These are phyloP conservation scores for Solanum hybrid DNA, from an alignment of 305 asterid species.

Conservation along the genomic window DNA sequence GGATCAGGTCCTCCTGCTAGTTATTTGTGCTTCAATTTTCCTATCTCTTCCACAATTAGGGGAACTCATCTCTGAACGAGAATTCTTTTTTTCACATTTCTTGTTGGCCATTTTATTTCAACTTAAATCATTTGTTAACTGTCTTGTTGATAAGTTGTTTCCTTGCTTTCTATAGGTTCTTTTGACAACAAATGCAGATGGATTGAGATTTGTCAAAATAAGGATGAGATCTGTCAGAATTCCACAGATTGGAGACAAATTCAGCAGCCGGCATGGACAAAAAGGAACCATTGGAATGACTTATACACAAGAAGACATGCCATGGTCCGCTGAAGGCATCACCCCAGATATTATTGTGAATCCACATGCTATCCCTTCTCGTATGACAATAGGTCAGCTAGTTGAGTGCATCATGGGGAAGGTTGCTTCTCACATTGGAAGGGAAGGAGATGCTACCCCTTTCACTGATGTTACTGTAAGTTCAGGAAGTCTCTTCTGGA, in stretches of 20 bases:
- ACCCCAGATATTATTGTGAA: constrained; percentile 23
- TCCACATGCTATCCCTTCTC: constrained; percentile 30
- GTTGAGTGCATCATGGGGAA: constrained; percentile 25
- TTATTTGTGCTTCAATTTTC: not conserved
- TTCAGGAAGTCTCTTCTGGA: not conserved
- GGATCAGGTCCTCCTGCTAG: constrained; percentile 13
- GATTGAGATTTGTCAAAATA: constrained; percentile 16
- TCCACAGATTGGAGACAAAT: constrained; percentile 27
- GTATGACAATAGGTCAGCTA: constrained; percentile 26
- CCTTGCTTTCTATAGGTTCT: constrained; percentile 2
- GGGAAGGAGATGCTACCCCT: constrained; percentile 27
- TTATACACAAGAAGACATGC: constrained; percentile 26
- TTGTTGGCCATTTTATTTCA: not conserved
- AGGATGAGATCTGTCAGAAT: constrained; percentile 24
- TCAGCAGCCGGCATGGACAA: constrained; percentile 26
- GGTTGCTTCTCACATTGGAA: constrained; percentile 25
- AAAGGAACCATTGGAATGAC: constrained; percentile 24
- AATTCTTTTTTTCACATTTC: not conserved
- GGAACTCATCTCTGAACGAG: not conserved
- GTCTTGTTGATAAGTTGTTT: not conserved
- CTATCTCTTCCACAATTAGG: not conserved
- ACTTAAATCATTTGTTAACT: not conserved
- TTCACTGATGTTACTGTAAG: constrained; percentile 26
- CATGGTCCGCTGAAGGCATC: constrained; percentile 22
- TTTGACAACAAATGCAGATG: constrained; percentile 23